Conservation (phyloP, 805 yeast species). For the Starmera quercuum region DNA sequence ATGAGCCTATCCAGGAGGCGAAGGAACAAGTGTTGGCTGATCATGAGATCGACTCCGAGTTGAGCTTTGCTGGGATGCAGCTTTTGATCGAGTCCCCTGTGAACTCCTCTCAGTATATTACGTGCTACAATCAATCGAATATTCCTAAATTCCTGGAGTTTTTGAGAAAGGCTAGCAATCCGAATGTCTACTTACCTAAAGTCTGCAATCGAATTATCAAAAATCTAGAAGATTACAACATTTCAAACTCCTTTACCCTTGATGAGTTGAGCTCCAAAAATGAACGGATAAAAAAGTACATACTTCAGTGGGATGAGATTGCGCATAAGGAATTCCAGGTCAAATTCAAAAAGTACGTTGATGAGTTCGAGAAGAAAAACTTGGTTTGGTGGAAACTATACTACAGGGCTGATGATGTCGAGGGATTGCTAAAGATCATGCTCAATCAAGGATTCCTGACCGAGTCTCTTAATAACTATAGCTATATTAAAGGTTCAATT, state of each 20-base stretch:
- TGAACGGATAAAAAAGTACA: slow-evolving; percentile 10
- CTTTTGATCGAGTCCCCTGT: slow-evolving; percentile 20
- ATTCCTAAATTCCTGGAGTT: slow-evolving; percentile 10
- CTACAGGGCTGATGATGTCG: slow-evolving; percentile 22
- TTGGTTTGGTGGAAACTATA: slow-evolving; percentile 25
- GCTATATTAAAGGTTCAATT: slow-evolving; percentile 25
- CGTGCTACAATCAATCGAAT: slow-evolving; percentile 17
- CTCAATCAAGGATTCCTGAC: slow-evolving; percentile 17
- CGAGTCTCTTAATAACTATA: slow-evolving; percentile 19
- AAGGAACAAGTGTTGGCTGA: neutral
- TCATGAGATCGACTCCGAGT: slow-evolving; percentile 18
- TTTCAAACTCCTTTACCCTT: slow-evolving; percentile 13
- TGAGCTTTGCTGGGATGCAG: slow-evolving; percentile 15
- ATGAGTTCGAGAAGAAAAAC: slow-evolving; percentile 17
- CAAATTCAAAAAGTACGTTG: slow-evolving; percentile 19
- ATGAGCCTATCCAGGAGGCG: slow-evolving; percentile 4
- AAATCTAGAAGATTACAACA: slow-evolving; percentile 11
- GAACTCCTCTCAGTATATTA: slow-evolving; percentile 19
- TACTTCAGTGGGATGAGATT: slow-evolving; percentile 21
- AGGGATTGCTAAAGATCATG: slow-evolving; percentile 19
- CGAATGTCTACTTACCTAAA: slow-evolving; percentile 10
- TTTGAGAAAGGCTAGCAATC: slow-evolving; percentile 9
- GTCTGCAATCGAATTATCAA: slow-evolving; percentile 8
- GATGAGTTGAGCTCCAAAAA: slow-evolving; percentile 11
- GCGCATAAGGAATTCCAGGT: slow-evolving; percentile 24